phyloP scores from a whole-genome alignment of 176 grass and related monocot species.

The Oryza glumipatula region DNA sequence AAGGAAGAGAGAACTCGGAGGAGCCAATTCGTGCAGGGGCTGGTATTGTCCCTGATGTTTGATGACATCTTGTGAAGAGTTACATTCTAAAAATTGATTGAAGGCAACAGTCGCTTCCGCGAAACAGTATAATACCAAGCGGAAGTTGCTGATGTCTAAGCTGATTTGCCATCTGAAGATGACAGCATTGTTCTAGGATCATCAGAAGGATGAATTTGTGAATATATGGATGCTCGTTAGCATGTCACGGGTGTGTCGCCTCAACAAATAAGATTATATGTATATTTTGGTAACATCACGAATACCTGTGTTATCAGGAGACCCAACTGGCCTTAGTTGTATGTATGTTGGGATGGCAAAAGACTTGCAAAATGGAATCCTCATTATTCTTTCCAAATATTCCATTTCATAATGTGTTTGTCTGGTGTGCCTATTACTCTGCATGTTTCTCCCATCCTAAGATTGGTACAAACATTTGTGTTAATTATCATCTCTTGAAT shows the following conservation, averaged over 20 bases:
- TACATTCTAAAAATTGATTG: not conserved
- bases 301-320: constrained; percentile 1
- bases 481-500: not conserved
- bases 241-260: constrained; percentile 27
- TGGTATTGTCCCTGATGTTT: constrained; percentile 76
- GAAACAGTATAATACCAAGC: not conserved
- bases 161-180: constrained; percentile 20
- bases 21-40: constrained; percentile 73
- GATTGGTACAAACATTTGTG: too few species aligned
- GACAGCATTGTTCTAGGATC: constrained; percentile 25
- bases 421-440: not conserved
- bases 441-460: too few species aligned
- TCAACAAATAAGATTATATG: constrained; percentile 48
- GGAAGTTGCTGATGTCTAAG: constrained; percentile 17
- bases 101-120: constrained; percentile 22
- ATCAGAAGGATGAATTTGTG: constrained; percentile 36
- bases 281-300: constrained; percentile 42
- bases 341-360: constrained; percentile 41
- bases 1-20: constrained; percentile 72
- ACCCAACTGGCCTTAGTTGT: constrained; percentile 20
- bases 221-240: constrained; percentile 47
- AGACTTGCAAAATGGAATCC: not conserved
- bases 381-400: constrained; percentile 7
- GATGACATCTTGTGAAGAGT: constrained; percentile 57
- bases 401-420: not conserved